These are phyloP conservation scores for Microbotryum lychnidis-dioicae DNA, from an alignment of 1,284 basidiomycete genomes.

Conservation along the genomic window DNA sequence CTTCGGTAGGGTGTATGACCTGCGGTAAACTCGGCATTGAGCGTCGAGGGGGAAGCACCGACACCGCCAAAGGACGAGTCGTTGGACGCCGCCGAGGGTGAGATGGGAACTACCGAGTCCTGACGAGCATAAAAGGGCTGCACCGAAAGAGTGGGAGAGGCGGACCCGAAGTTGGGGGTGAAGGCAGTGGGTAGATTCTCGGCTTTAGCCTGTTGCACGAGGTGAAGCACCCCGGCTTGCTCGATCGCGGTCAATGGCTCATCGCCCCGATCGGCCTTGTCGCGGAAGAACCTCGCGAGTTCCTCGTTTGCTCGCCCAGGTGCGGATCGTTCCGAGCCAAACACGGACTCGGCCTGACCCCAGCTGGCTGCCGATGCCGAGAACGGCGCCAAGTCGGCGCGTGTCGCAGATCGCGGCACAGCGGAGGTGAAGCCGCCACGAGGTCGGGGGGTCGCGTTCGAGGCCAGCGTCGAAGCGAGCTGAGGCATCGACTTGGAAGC, in stretches of 20 bases:
- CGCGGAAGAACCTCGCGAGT: slow-evolving; percentile 22
- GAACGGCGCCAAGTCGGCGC: background rate
- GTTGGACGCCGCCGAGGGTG: background rate
- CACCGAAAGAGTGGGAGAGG: background rate
- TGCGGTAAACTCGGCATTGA: background rate
- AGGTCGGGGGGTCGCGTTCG: no score
- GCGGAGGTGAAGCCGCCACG: background rate
- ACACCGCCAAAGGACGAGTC: background rate
- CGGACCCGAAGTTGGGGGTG: slow-evolving; percentile 21
- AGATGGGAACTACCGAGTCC: background rate
- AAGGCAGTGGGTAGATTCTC: slow-evolving; percentile 23
- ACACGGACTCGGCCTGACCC: background rate
- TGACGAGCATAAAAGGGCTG: background rate
- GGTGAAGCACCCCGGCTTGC: slow-evolving; percentile 24
- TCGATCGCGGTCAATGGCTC: slow-evolving; percentile 18
- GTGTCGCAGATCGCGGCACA: background rate
- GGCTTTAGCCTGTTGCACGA: slow-evolving; percentile 24
- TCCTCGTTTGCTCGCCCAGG: slow-evolving; percentile 15
- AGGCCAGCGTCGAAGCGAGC: slow-evolving; percentile 3
- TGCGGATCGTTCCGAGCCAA: background rate
- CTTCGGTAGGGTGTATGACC: slow-evolving; percentile 6
- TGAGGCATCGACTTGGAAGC: slow-evolving; percentile 18
- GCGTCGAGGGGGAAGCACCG: background rate
- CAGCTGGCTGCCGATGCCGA: background rate
- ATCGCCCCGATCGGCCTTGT: slow-evolving; percentile 19